Base-by-base conservation (phyloP, 257 asterid genomes). In the Solanum paucissectum region DNA sequence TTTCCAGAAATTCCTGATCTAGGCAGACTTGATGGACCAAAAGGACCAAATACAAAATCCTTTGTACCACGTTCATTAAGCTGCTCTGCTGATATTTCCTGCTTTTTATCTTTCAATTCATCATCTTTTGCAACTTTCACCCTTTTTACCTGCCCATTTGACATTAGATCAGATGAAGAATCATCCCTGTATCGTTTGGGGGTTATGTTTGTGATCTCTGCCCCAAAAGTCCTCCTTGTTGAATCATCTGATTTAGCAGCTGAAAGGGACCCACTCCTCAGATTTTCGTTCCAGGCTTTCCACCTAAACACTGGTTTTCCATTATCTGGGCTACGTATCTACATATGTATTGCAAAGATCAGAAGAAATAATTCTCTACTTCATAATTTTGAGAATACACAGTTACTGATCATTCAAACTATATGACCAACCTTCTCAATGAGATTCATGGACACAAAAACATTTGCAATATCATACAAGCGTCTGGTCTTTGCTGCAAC, bases 231-330 rank as follows among this genome's bases (percentile, higher is more conserved):
- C 89, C 95, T 92, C 89, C 87, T 91, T 91, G 90, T 93, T 75
- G 91, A 68, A 76, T 83, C 90, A 73, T 89, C 91, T 87, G 16
- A 89, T 58, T 87, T 90, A 16, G 46, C 44, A 69, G 94, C 87
- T 64, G 64, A 69, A 62, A 89, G 64, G 84, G 91, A 83, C 83
- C 88, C 93, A 58, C 37, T 66, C 72, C 38, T 87, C 49, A 62
- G 68, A 72, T 81, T 88, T 88, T 64, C 90, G 76, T 62, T 91
- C 62, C 83, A 83, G 58, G 93, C 95, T 60, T 88, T 88, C 98
- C 98, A 94, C 92, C 92, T 92, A 87, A 92, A 93, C 88, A 94
- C 96, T 71, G 96, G 93, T 89, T 93, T 94, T 83, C 96, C 94
- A 88, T 79, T 92, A 87, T 84, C 94, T 13, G 95, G 93, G 88